Evolutionary conservation across 2,329 filamentous ascomycete genomes (phyloP).

Genomic region (Sarocladiaceae sp.): DNA sequence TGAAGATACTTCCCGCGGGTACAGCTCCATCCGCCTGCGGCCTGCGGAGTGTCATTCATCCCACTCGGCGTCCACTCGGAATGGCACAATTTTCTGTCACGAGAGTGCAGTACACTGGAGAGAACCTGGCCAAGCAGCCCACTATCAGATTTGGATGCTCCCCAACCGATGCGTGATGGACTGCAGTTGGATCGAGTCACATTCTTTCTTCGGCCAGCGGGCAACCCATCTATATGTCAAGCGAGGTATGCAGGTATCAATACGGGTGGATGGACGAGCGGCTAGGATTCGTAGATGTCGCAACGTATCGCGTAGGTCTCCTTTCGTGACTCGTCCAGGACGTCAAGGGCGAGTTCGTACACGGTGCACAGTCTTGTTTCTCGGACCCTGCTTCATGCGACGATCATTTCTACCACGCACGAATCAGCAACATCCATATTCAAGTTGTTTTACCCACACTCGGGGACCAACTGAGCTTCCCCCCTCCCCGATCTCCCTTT

Average conservation of each 20-base stretch:
- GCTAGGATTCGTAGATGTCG: neutral
- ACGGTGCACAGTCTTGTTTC: too few relatives aligned
- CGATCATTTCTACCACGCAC: too few relatives aligned
- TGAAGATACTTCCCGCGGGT: neutral
- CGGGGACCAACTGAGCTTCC: too few relatives aligned
- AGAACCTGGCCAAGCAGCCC: too few relatives aligned
- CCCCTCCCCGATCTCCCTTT: too few relatives aligned
- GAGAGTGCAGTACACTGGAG: neutral
- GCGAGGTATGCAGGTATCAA: slow-evolving; percentile 9
- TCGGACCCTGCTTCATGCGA: too few relatives aligned
- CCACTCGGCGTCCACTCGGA: slow-evolving; percentile 3
- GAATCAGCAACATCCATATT: too few relatives aligned
- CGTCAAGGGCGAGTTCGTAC: neutral
- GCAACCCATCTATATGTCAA: slow-evolving; percentile 2
- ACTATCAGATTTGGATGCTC: too few relatives aligned
- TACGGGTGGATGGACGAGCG: slow-evolving; percentile 9
- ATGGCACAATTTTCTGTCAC: neutral
- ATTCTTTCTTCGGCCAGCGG: slow-evolving; percentile 1
- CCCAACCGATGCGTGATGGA: neutral
- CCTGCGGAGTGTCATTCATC: neutral
- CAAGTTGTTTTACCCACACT: too few relatives aligned
- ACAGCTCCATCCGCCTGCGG: neutral
- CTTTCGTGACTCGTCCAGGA: neutral
- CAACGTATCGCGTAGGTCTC: neutral
- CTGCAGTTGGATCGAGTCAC: slow-evolving; percentile 1